Evolutionary conservation across 441 rosid species (phyloP).

Genomic region (Jatropha multifida): DNA sequence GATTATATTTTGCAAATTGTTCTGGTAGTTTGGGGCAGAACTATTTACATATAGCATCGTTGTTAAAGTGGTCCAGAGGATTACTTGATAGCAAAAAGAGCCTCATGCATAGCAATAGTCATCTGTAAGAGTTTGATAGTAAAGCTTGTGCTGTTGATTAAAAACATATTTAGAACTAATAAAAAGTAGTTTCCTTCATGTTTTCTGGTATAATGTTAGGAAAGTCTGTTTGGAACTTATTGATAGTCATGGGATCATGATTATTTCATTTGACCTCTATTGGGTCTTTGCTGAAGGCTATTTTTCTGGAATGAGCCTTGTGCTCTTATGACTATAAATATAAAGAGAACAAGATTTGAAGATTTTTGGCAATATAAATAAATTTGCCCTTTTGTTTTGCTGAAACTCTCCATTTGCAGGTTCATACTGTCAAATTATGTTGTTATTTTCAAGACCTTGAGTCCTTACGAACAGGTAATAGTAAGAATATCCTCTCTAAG

Average conservation of each 20-base stretch:
- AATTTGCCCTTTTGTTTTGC: constrained; percentile 7
- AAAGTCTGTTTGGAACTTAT: neutral
- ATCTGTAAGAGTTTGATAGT: neutral
- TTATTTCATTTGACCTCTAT: neutral
- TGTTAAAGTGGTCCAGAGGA: neutral
- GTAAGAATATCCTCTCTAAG: constrained; percentile 18
- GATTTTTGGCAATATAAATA: neutral
- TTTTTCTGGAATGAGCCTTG: neutral
- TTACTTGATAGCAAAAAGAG: neutral
- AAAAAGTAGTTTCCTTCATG: neutral
- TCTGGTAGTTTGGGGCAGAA: neutral
- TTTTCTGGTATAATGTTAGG: neutral
- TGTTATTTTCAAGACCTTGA: constrained; percentile 71
- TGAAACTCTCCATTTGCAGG: constrained; percentile 48
- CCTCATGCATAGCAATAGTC: neutral
- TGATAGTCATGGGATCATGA: neutral
- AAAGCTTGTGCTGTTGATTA: neutral
- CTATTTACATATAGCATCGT: neutral
- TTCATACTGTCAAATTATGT: constrained; percentile 89
- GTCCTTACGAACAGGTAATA: constrained; percentile 82
- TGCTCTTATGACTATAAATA: neutral
- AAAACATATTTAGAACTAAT: neutral
- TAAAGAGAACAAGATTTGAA: neutral
- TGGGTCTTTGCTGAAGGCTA: neutral
- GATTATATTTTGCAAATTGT: constrained; percentile 4